A percentile compares a stretch with the other conserved stretches of the same genome.
These are phyloP conservation scores for Buddleja alternifolia DNA, from an alignment of 257 asterid genomes.

Conservation along the genomic window DNA sequence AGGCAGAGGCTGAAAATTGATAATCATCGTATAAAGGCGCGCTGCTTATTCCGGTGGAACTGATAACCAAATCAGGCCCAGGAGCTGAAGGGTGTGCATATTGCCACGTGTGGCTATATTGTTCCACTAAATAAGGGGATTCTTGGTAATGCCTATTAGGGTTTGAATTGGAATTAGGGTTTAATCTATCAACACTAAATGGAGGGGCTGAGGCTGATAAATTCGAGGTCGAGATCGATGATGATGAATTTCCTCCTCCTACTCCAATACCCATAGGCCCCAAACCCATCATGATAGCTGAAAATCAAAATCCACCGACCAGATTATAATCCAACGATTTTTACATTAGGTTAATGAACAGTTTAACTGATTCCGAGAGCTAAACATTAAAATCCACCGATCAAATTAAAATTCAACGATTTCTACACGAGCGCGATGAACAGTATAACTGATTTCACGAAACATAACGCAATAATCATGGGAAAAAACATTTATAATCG, in stretches of 20 bases:
- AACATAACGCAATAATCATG: neutral
- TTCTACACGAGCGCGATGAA: conserved; percentile 14
- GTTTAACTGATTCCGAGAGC: conserved; percentile 10
- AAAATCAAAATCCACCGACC: conserved; percentile 36
- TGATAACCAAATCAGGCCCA: conserved; percentile 39
- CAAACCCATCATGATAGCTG: conserved; percentile 66
- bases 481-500: neutral
- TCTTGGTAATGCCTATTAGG: conserved; percentile 52
- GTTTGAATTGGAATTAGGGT: conserved; percentile 54
- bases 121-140: conserved; percentile 37
- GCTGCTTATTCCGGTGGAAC: conserved; percentile 45
- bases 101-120: conserved; percentile 59
- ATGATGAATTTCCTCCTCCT: conserved; percentile 56
- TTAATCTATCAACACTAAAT: conserved; percentile 77
- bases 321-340: conserved; percentile 33
- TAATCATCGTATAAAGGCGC: conserved; percentile 43
- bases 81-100: conserved; percentile 55
- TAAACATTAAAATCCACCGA: conserved; percentile 35
- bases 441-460: conserved; percentile 8
- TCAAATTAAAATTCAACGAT: conserved; percentile 38
- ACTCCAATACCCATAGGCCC: conserved; percentile 54
- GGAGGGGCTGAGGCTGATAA: conserved; percentile 97
- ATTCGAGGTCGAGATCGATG: conserved; percentile 56
- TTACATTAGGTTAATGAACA: conserved; percentile 19
- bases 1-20: conserved; percentile 40